Evolutionary conservation across 257 asterid genomes (phyloP).

Genomic region (Coffea eugenioides): DNA sequence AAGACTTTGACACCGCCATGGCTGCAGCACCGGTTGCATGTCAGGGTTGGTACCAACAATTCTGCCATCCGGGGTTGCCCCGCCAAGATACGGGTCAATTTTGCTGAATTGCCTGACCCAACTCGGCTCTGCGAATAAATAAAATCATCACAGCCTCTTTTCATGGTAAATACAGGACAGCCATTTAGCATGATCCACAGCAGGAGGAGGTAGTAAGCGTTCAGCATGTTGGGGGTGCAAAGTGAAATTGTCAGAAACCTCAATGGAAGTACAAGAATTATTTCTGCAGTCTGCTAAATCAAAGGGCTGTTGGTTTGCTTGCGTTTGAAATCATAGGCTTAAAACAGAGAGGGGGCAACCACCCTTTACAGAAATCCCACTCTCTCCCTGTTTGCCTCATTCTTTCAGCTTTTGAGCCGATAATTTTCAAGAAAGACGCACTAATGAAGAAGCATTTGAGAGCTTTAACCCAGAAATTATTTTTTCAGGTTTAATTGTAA

Average conservation of each 20-base stretch:
- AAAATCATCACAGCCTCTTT: background rate
- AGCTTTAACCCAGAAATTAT: too few species aligned
- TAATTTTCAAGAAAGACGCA: background rate
- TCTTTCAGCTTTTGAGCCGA: background rate
- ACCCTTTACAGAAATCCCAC: constrained; percentile 3
- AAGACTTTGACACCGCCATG: constrained; percentile 16
- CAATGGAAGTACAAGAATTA: background rate
- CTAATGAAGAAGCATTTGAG: too few species aligned
- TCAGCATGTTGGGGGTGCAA: background rate
- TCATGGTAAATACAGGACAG: background rate
- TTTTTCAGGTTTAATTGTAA: too few species aligned
- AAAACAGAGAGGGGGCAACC: constrained; percentile 5
- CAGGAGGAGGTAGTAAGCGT: too few species aligned
- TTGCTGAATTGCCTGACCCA: background rate
- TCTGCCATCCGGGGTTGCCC: constrained; percentile 31
- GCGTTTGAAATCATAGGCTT: background rate
- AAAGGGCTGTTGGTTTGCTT: background rate
- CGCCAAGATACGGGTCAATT: constrained; percentile 45
- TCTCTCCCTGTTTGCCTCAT: constrained; percentile 4
- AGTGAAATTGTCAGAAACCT: background rate
- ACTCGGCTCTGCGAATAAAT: background rate
- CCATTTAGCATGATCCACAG: background rate
- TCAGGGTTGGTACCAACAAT: background rate
- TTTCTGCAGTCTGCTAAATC: background rate
- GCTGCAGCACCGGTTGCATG: constrained; percentile 22